phyloP scores from a whole-genome alignment of 768 basidiomycete species.

The Brasilioporus rufonigricans region DNA sequence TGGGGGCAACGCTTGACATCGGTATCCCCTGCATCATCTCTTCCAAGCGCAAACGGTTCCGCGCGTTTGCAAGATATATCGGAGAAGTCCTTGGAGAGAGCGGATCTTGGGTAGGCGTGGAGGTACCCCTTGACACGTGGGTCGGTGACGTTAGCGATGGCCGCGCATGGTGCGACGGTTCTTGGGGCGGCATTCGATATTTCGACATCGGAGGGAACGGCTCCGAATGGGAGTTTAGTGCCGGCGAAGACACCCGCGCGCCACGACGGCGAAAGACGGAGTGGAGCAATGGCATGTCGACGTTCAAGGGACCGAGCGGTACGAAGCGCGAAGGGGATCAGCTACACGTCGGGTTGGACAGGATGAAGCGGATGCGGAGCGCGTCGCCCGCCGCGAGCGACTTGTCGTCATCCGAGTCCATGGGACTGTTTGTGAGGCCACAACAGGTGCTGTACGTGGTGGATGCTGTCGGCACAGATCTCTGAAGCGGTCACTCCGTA shows the following conservation, averaged over 20 bases:
- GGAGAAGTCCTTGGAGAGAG: constrained; percentile 79
- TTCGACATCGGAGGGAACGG: constrained; percentile 68
- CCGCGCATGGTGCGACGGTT: constrained; percentile 86
- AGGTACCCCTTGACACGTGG: constrained; percentile 69
- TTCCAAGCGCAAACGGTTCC: constrained; percentile 78
- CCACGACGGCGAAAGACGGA: constrained; percentile 25
- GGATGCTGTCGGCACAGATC: constrained; percentile 70
- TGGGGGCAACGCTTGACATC: constrained; percentile 74
- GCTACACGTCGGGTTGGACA: constrained; percentile 36
- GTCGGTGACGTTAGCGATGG: constrained; percentile 50
- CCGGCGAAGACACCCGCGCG: constrained; percentile 37
- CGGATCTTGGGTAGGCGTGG: constrained; percentile 90
- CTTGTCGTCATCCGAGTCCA: constrained; percentile 57
- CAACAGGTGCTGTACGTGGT: constrained; percentile 87
- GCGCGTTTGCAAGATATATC: constrained; percentile 85
- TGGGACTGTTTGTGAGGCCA: constrained; percentile 79
- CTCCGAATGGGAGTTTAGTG: constrained; percentile 64
- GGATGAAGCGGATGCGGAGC: constrained; percentile 60
- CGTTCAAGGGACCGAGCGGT: constrained; percentile 35
- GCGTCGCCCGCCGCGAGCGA: constrained; percentile 65
- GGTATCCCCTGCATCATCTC: constrained; percentile 91
- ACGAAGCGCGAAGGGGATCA: constrained; percentile 60
- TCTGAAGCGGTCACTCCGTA: constrained; percentile 42
- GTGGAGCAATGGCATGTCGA: constrained; percentile 31
- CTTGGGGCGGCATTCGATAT: constrained; percentile 77